A percentile compares a stretch with the other conserved stretches of the same genome.
These are phyloP conservation scores for Diospyros kaki DNA, from an alignment of 148 eudicot genomes.

Conservation along the genomic window DNA sequence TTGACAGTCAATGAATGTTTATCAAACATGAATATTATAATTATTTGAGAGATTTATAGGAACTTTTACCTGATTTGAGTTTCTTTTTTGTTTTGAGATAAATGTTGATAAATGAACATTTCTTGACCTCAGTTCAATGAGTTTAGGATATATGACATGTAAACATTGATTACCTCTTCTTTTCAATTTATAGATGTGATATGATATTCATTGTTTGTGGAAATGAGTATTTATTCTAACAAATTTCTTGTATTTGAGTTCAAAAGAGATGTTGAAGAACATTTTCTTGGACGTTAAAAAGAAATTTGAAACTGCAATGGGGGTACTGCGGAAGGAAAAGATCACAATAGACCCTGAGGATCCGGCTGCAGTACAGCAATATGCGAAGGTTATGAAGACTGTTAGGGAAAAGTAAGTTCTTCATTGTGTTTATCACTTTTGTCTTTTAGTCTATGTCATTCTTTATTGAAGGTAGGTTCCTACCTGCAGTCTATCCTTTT, in stretches of 20 bases:
- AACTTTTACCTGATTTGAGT: background rate
- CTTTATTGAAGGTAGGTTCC: background rate
- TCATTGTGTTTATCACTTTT: background rate
- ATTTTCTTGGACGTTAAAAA: slow-evolving; percentile 84
- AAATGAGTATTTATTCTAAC: background rate
- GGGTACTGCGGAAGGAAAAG: slow-evolving; percentile 73
- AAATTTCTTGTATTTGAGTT: slow-evolving; percentile 20
- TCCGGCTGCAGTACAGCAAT: slow-evolving; percentile 78
- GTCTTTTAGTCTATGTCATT: background rate
- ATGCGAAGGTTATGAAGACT: slow-evolving; percentile 87
- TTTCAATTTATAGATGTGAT: slow-evolving; percentile 37
- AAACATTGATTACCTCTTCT: background rate
- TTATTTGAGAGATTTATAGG: background rate
- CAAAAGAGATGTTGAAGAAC: slow-evolving; percentile 83
- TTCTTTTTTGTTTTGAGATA: background rate
- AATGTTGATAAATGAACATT: background rate
- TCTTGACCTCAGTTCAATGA: background rate
- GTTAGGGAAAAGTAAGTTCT: slow-evolving; percentile 56
- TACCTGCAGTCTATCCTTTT: background rate
- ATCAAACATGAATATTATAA: background rate
- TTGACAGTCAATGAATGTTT: background rate
- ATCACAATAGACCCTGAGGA: slow-evolving; percentile 88
- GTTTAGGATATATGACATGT: background rate
- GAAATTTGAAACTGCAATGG: slow-evolving; percentile 82
- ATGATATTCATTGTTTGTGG: background rate